phyloP scores from a whole-genome alignment of 345 rosid species.

The Gossypium arboreum region DNA sequence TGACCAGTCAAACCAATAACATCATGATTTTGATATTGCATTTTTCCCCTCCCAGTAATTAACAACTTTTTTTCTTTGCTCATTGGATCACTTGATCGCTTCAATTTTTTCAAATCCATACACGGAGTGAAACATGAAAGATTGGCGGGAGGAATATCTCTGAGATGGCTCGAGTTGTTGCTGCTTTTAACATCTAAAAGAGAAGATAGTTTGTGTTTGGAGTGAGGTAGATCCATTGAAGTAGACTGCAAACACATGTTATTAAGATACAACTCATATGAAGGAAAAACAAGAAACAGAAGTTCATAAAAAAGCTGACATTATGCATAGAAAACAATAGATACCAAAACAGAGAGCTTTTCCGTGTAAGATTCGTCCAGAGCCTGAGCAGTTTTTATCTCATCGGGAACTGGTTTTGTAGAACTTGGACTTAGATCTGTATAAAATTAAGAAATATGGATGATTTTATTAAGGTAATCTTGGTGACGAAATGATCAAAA shows the following conservation, averaged over 20 bases:
- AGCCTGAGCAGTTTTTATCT: conserved; percentile 18
- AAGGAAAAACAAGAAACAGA: conserved; percentile 1
- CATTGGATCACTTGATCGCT: conserved; percentile 31
- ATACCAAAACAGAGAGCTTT: conserved; percentile 22
- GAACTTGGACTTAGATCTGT: conserved; percentile 2
- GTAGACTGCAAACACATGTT: conserved; percentile 27
- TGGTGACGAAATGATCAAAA: background rate
- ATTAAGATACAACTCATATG: conserved; percentile 14
- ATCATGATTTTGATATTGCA: conserved; percentile 23
- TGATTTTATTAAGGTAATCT: background rate
- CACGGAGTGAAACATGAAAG: conserved; percentile 47
- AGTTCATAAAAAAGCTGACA: conserved; percentile 1
- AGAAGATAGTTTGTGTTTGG: conserved; percentile 28
- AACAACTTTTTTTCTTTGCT: conserved; percentile 26
- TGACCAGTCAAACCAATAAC: conserved; percentile 30
- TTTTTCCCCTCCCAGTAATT: conserved; percentile 27
- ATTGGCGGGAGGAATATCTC: conserved; percentile 71
- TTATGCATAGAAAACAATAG: conserved; percentile 3
- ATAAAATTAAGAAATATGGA: background rate
- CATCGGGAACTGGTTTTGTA: background rate
- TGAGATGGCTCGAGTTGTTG: conserved; percentile 33
- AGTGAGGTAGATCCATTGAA: conserved; percentile 20
- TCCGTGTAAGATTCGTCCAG: conserved; percentile 24
- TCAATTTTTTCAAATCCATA: conserved; percentile 36
- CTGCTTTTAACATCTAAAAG: conserved; percentile 37